phyloP scores from a whole-genome alignment of 2,329 filamentous ascomycete species.

The Elsinoe arachidis region DNA sequence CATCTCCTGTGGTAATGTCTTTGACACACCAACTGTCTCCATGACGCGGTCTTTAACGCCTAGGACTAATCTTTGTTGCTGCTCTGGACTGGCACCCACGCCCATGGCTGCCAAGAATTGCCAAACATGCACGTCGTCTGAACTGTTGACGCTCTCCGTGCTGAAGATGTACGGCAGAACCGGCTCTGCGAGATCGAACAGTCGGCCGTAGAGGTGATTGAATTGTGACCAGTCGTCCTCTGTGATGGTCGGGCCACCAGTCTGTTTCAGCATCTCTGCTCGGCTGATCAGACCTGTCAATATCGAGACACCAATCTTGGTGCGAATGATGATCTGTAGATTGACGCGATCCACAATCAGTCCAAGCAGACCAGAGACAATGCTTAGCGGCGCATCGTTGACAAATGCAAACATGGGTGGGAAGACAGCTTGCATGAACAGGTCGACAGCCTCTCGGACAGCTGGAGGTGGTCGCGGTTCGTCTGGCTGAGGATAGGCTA shows the following conservation, averaged over 20 bases:
- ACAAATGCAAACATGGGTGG: constrained; percentile 83
- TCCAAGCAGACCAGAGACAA: constrained; percentile 82
- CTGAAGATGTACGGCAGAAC: constrained; percentile 82
- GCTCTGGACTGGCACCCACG: constrained; percentile 83
- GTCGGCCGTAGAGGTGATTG: constrained; percentile 69
- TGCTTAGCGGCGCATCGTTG: constrained; percentile 80
- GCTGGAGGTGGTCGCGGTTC: constrained; percentile 65
- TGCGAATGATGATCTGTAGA: constrained; percentile 73
- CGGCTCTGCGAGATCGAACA: constrained; percentile 83
- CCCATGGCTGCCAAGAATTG: constrained; percentile 94
- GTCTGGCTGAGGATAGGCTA: constrained; percentile 61
- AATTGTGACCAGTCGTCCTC: constrained; percentile 74
- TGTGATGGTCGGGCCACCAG: constrained; percentile 54
- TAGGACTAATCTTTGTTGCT: constrained; percentile 88
- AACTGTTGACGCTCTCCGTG: constrained; percentile 65
- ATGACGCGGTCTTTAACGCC: constrained; percentile 97
- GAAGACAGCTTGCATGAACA: constrained; percentile 83
- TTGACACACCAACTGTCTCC: constrained; percentile 82
- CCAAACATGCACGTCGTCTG: constrained; percentile 93
- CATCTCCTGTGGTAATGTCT: constrained; percentile 82
- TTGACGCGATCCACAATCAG: constrained; percentile 75
- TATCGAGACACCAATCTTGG: constrained; percentile 79
- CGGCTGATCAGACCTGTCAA: constrained; percentile 91
- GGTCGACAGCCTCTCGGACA: constrained; percentile 83
- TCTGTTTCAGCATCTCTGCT: constrained; percentile 85